These are phyloP conservation scores for Lachnellula arida DNA, from an alignment of 2,329 filamentous ascomycete species.

Conservation along the genomic window DNA sequence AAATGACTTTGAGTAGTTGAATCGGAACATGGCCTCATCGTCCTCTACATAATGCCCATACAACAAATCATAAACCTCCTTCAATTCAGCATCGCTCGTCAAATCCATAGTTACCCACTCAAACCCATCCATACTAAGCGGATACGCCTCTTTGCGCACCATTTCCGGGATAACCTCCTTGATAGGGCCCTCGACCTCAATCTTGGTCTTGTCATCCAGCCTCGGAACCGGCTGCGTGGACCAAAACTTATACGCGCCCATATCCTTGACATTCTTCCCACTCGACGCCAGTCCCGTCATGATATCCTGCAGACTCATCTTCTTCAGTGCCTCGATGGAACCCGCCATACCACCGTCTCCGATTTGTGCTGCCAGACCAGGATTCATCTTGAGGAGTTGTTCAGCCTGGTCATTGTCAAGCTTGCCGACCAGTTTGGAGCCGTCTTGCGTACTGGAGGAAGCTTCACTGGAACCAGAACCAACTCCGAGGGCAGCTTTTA, in stretches of 20 bases:
- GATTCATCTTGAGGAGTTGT: constrained; percentile 67
- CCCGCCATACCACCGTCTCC: constrained; percentile 35
- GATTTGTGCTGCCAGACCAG: constrained; percentile 61
- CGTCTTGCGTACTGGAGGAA: constrained; percentile 38
- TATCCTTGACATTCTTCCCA: constrained; percentile 90
- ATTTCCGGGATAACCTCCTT: constrained; percentile 72
- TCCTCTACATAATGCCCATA: constrained; percentile 97
- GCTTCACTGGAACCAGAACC: constrained; percentile 21
- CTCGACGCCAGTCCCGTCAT: constrained; percentile 70
- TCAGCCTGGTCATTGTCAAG: constrained; percentile 54
- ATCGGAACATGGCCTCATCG: constrained; percentile 93
- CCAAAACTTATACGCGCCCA: constrained; percentile 99
- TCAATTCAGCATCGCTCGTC: constrained; percentile 68
- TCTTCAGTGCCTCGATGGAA: constrained; percentile 51
- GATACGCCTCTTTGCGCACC: constrained; percentile 70
- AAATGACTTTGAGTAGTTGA: constrained; percentile 89
- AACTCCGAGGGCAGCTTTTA: constrained; percentile 38
- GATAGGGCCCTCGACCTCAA: constrained; percentile 74
- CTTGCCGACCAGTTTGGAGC: constrained; percentile 37
- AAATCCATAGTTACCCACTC: constrained; percentile 94
- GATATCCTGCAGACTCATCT: constrained; percentile 64
- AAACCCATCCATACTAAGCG: constrained; percentile 70
- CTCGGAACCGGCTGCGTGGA: constrained; percentile 90
- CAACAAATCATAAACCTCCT: constrained; percentile 88
- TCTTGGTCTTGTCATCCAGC: constrained; percentile 60